These are phyloP conservation scores for Yamadazyma sp. DNA, from an alignment of 1,139 yeast genomes.

Conservation along the genomic window DNA sequence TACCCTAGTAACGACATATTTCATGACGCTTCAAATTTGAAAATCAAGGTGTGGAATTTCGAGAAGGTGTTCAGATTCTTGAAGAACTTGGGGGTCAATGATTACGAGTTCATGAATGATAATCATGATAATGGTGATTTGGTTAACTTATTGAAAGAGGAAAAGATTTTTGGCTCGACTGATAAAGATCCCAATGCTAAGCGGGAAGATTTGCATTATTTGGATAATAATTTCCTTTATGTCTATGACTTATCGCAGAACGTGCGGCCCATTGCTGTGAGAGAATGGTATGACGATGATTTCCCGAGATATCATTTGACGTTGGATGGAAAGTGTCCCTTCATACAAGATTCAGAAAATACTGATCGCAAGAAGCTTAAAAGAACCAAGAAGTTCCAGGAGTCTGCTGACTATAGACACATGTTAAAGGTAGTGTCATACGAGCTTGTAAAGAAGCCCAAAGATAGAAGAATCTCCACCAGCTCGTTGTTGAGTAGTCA, in stretches of 20 bases:
- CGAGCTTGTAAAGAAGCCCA: slow-evolving; percentile 30
- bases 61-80: slow-evolving; percentile 84
- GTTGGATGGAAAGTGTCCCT: slow-evolving; percentile 72
- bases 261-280: slow-evolving; percentile 76
- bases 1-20: slow-evolving; percentile 62
- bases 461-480: slow-evolving; percentile 20
- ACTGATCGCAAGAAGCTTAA: slow-evolving; percentile 38
- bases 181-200: slow-evolving; percentile 87
- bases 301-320: slow-evolving; percentile 47
- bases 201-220: slow-evolving; percentile 82
- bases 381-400: slow-evolving; percentile 41
- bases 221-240: slow-evolving; percentile 64
- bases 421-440: slow-evolving; percentile 36
- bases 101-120: slow-evolving; percentile 20
- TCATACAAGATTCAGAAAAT: slow-evolving; percentile 51
- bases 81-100: slow-evolving; percentile 59
- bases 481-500: slow-evolving; percentile 12
- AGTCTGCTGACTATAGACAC: slow-evolving; percentile 39
- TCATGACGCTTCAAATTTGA: slow-evolving; percentile 57
- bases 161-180: slow-evolving; percentile 80
- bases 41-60: slow-evolving; percentile 82
- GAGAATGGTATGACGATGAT: slow-evolving; percentile 68
- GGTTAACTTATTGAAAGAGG: slow-evolving; percentile 74
- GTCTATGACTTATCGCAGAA: slow-evolving; percentile 80
- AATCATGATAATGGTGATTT: slow-evolving; percentile 35